Evolutionary conservation across 73 alveolate species (phyloP), one percentile per base, ranked within the genome.

Genomic region (Chromera velia): DNA sequence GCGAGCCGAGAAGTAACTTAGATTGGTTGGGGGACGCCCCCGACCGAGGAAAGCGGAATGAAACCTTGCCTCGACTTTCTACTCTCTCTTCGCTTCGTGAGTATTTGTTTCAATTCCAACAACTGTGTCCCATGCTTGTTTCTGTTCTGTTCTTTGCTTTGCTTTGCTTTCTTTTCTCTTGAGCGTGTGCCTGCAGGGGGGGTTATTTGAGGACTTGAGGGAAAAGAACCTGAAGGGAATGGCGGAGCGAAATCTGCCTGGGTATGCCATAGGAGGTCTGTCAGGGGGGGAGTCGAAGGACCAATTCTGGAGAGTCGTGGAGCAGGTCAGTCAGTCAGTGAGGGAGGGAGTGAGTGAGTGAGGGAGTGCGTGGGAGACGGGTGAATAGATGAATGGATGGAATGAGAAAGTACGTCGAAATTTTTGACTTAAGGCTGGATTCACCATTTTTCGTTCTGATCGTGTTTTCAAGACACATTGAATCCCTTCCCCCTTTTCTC

Each of bases 251-350:
- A 91, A 96, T 79, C 84, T 95, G 24, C 98, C 98, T 13, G 99
- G 99, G 33, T 97, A 94, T 85, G 99, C 99, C 26, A 97, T 97
- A 17, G 99, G 99, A 1, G 99, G 99, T 10, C 91, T 97, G 80
- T 95, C 98, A 0, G 99, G 99, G 27, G 99, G 99, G 0, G 99
- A 97, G 86, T 97, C 93, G 62, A 97, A 97, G 81, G 92, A 72
- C 34, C 98, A 90, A 63, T 95, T 96, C 82, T 95, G 99, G 96
- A 94, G 93, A 55, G 93, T 96, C 26, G 99, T 97, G 32, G 90
- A 79, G 26, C 85, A 82, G 46, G 95, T 98, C 88, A 88, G 98
- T 24, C n/a, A n/a, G n/a, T n/a, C n/a, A n/a, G 96, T 91, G 69
- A 77, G n/a, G n/a, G n/a, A n/a, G n/a, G n/a, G n/a, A n/a, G n/a